These are phyloP conservation scores for Xenoacremonium recifei DNA, from an alignment of 2,329 filamentous ascomycete genomes.

Conservation along the genomic window DNA sequence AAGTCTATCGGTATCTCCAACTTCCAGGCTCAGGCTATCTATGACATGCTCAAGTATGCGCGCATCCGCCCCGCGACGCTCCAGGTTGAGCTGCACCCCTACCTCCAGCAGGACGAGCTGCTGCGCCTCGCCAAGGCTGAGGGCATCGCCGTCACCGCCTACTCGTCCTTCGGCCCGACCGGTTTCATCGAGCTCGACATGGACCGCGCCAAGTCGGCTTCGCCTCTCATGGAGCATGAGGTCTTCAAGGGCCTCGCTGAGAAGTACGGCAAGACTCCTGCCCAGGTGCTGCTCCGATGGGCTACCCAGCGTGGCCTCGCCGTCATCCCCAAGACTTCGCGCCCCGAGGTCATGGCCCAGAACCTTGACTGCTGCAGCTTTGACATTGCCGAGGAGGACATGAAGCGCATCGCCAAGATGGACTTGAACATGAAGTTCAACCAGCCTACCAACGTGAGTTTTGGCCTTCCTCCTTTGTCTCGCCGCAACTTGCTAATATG, in stretches of 20 bases:
- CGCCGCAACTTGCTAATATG: neutral
- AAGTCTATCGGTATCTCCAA: slow-evolving; percentile 79
- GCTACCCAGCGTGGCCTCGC: slow-evolving; percentile 78
- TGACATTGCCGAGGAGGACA: slow-evolving; percentile 63
- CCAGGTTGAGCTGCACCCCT: slow-evolving; percentile 90
- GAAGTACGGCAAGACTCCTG: slow-evolving; percentile 70
- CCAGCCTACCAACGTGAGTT: slow-evolving; percentile 67
- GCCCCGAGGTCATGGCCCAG: slow-evolving; percentile 51
- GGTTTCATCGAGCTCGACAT: slow-evolving; percentile 77
- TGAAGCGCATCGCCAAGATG: slow-evolving; percentile 64
- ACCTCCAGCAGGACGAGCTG: slow-evolving; percentile 73
- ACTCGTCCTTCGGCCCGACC: slow-evolving; percentile 79
- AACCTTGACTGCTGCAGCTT: slow-evolving; percentile 68
- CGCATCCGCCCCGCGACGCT: slow-evolving; percentile 72
- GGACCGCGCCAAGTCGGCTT: slow-evolving; percentile 54
- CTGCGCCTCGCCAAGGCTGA: slow-evolving; percentile 67
- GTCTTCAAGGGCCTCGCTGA: slow-evolving; percentile 63
- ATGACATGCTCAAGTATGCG: slow-evolving; percentile 78
- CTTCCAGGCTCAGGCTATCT: slow-evolving; percentile 75
- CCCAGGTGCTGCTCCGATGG: slow-evolving; percentile 85
- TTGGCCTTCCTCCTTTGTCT: neutral
- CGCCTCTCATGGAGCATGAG: slow-evolving; percentile 69
- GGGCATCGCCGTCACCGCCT: slow-evolving; percentile 75
- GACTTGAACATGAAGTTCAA: slow-evolving; percentile 72
- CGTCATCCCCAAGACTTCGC: slow-evolving; percentile 77